Conservation (phyloP, 2,329 filamentous ascomycete species). For the Triangularia setosa region DNA sequence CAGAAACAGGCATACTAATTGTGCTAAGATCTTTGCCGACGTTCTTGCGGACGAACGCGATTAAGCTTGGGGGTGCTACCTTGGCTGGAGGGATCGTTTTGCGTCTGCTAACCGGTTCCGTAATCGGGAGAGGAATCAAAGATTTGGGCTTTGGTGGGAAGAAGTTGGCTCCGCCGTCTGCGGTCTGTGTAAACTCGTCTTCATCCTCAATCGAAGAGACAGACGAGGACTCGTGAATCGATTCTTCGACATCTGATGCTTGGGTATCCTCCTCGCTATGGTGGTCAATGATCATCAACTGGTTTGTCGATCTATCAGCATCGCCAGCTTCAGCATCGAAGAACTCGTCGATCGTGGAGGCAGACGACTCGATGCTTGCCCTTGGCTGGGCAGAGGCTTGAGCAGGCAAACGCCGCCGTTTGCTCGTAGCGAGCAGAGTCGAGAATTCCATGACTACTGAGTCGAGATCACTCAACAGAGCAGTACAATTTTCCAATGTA, state of each 20-base stretch:
- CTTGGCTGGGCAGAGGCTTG: constrained; percentile 42
- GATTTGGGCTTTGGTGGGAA: constrained; percentile 75
- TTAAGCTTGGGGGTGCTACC: constrained; percentile 80
- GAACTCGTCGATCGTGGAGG: constrained; percentile 76
- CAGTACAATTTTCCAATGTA: constrained; percentile 77
- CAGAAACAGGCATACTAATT: constrained; percentile 95
- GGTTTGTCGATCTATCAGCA: constrained; percentile 52
- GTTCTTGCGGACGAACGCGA: constrained; percentile 93
- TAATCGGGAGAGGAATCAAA: constrained; percentile 72
- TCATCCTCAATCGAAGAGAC: constrained; percentile 58
- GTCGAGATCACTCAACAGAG: constrained; percentile 81
- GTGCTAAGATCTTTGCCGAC: constrained; percentile 96
- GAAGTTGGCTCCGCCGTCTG: constrained; percentile 56
- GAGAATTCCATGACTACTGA: constrained; percentile 80
- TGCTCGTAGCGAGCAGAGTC: constrained; percentile 70
- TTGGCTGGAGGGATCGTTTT: constrained; percentile 68
- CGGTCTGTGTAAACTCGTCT: constrained; percentile 48
- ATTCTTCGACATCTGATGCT: constrained; percentile 53
- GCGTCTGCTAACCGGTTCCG: constrained; percentile 61
- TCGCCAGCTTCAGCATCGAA: constrained; percentile 81
- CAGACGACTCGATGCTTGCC: constrained; percentile 29
- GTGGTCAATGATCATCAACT: constrained; percentile 69
- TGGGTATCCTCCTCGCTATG: constrained; percentile 65
- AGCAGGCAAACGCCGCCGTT: constrained; percentile 63
- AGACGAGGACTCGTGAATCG: constrained; percentile 59